Base-by-base conservation (phyloP, 2,329 filamentous ascomycete species). In the Hypoxylon sp. region DNA sequence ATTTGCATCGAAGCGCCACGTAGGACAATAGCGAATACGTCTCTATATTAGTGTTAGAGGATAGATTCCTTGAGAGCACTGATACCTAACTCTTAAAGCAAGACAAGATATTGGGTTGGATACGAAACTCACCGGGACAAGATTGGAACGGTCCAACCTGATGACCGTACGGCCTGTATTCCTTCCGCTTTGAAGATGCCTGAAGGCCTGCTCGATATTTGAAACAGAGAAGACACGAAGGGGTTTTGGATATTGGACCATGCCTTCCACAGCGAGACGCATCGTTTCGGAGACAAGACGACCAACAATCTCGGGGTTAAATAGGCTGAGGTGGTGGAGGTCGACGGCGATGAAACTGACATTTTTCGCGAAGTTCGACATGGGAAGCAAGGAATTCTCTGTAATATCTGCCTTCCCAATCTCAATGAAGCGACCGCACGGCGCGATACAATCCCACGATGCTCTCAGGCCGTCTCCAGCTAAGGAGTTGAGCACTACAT, bases 351-450 rank as follows among this genome's bases (percentile, higher is more conserved):
- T 35, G 27, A 68, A 68, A 15, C 15, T 50, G 1, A 58, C 29
- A 35, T 68, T 68, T 4, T 50, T 51, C 0, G 44, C 35, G 11
- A 69, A 70, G 0, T 3, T 1, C 0, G 37, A 51, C 71, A 72
- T 73, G 0, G 67, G 59, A 0, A 72, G 27, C 0, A 51, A 15
- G 0, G 59, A 10, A n/a, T 71, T 67, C 0, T 54, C 29, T 1
- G 19, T 59, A 39, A 80, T 78, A 54, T 81, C 77, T 6, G 70
- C 70, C 59, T 76, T 77, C 8, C 78, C 78, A 27, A 81, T 76
- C 55, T 82, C 80, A 0, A 82, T 52, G n/a, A 69, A 66, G 0
- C 66, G 54, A 1, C 66, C 62, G 19, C 48, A 66, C 0, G 66
- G 54, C 5, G 62, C 66, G 0, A 69, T 2, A 4, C 62, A 69